phyloP scores from a whole-genome alignment of 2,329 filamentous ascomycete species.

The Acrodontium crateriforme region DNA sequence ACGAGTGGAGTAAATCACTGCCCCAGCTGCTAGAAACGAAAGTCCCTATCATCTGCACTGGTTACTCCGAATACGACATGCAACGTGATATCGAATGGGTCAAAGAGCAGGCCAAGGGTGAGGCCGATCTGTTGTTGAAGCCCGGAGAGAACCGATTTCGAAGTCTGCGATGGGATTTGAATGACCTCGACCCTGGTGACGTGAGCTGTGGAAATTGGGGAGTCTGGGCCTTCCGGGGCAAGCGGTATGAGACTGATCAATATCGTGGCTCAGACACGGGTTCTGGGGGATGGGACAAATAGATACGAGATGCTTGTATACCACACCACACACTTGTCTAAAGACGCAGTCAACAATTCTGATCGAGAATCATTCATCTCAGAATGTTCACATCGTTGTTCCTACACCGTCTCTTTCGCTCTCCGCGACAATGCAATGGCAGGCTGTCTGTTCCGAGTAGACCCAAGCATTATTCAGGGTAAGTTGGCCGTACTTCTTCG shows the following conservation, averaged over 20 bases:
- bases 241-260: slow-evolving; percentile 61
- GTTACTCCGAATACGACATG: slow-evolving; percentile 93
- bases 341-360: too few relatives aligned
- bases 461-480: too few relatives aligned
- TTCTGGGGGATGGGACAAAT: background rate
- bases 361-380: too few relatives aligned
- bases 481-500: too few relatives aligned
- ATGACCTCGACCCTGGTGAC: slow-evolving; percentile 88
- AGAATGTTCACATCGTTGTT: too few relatives aligned
- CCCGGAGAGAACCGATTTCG: slow-evolving; percentile 90
- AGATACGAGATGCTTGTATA: too few relatives aligned
- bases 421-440: too few relatives aligned
- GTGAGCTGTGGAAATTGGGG: slow-evolving; percentile 95
- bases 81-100: slow-evolving; percentile 86
- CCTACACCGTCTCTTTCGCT: too few relatives aligned
- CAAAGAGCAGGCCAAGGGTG: slow-evolving; percentile 66
- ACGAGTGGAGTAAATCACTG: slow-evolving; percentile 87
- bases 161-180: slow-evolving; percentile 91
- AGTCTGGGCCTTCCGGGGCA: slow-evolving; percentile 91
- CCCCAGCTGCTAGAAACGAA: slow-evolving; percentile 89
- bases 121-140: slow-evolving; percentile 83
- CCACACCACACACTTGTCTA: too few relatives aligned
- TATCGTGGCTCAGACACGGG: slow-evolving; percentile 11
- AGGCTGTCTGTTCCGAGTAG: too few relatives aligned
- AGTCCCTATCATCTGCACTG: slow-evolving; percentile 83